phyloP scores from a whole-genome alignment of 148 eudicot species.

The Rhododendron molle region DNA sequence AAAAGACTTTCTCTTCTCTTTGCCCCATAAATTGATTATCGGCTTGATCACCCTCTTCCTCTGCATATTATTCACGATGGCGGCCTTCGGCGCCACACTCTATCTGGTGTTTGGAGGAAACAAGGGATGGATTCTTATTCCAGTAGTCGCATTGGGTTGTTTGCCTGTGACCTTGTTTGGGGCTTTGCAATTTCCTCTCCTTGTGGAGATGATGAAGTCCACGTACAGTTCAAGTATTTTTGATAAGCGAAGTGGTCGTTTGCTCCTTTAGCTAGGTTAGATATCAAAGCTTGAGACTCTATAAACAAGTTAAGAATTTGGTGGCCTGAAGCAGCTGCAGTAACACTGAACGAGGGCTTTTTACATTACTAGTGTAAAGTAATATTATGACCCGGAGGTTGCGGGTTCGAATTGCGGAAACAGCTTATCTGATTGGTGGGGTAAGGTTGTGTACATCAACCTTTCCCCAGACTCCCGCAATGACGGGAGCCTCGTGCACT shows the following conservation, averaged over 20 bases:
- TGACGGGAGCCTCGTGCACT: too few species aligned
- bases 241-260: not conserved
- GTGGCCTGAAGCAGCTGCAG: not conserved
- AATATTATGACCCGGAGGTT: too few species aligned
- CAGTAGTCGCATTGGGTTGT: not conserved
- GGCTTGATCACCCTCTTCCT: not conserved
- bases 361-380: too few species aligned
- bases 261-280: not conserved
- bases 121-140: not conserved
- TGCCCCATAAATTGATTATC: not conserved
- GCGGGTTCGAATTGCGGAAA: too few species aligned
- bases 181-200: not conserved
- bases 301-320: not conserved
- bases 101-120: not conserved
- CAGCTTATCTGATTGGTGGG: too few species aligned
- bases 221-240: not conserved
- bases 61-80: not conserved
- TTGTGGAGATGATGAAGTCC: not conserved
- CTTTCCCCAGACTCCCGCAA: accelerated
- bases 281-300: not conserved
- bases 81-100: not conserved
- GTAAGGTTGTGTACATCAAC: too few species aligned
- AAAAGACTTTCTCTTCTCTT: not conserved
- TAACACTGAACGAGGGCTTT: not conserved
- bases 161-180: not conserved